Percentiles rank a stretch among this genome's conserved stretches.
Evolutionary conservation across 306 rosid genomes (phyloP).

Genomic region (Calophaca sinica): DNA sequence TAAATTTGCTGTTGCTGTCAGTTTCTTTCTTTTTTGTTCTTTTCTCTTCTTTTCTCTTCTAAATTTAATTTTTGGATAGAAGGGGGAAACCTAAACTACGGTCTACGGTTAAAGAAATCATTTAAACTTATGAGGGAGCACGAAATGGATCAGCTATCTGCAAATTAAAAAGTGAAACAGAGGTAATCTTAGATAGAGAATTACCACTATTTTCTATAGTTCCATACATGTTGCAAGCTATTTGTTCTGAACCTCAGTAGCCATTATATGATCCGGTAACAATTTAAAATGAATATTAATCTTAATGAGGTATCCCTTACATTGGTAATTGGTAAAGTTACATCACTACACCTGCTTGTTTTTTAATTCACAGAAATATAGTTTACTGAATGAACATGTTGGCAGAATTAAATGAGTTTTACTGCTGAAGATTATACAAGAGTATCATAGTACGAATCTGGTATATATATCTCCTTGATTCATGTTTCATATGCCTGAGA

Average conservation of each 20-base stretch:
- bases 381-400: not conserved
- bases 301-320: conserved; percentile 8
- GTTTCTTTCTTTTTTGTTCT: no score
- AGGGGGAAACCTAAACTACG: not conserved
- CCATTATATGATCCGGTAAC: not conserved
- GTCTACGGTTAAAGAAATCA: conserved; percentile 1
- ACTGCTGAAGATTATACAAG: conserved; percentile 1
- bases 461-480: conserved; percentile 19
- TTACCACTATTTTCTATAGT: conserved; percentile 10
- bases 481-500: conserved; percentile 24
- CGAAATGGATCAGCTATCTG: not conserved
- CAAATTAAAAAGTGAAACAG: not conserved
- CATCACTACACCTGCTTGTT: not conserved
- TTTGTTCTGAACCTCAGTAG: not conserved
- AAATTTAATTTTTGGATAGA: no score
- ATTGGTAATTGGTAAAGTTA: conserved; percentile 6
- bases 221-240: not conserved
- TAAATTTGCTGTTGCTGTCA: no score
- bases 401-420: conserved; percentile 21
- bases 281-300: conserved; percentile 11
- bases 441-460: conserved; percentile 2
- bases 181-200: not conserved
- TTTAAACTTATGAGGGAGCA: conserved; percentile 5
- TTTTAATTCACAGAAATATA: conserved; percentile 4
- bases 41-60: no score